These are phyloP conservation scores for Aspergillus glaucus DNA, from an alignment of 2,329 filamentous ascomycete genomes.

Conservation along the genomic window DNA sequence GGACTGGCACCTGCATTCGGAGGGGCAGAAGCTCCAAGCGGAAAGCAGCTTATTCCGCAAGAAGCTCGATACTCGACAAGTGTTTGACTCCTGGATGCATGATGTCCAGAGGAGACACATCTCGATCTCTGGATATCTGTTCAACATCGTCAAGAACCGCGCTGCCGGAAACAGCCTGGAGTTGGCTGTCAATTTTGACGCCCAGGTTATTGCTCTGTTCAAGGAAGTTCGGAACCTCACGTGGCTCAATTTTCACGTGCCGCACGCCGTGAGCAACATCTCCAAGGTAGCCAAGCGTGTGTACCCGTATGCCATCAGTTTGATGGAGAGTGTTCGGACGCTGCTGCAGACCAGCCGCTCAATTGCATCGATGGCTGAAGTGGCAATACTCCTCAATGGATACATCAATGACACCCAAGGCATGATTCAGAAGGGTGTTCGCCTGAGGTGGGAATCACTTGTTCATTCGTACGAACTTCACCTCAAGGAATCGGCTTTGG, in stretches of 20 bases:
- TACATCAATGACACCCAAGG: slow-evolving; percentile 86
- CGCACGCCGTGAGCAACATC: slow-evolving; percentile 88
- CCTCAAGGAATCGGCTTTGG: slow-evolving; percentile 57
- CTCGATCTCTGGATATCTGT: slow-evolving; percentile 84
- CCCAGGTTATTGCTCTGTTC: slow-evolving; percentile 94
- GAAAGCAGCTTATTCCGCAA: slow-evolving; percentile 92
- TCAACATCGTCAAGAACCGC: slow-evolving; percentile 80
- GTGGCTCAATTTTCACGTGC: slow-evolving; percentile 91
- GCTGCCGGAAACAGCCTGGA: slow-evolving; percentile 87
- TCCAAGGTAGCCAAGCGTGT: slow-evolving; percentile 98
- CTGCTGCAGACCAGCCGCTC: slow-evolving; percentile 80
- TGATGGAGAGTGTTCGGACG: slow-evolving; percentile 98
- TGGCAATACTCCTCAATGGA: slow-evolving; percentile 79
- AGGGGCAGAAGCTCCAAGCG: slow-evolving; percentile 86
- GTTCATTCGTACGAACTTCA: slow-evolving; percentile 94
- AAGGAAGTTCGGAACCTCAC: slow-evolving; percentile 95
- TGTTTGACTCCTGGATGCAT: slow-evolving; percentile 91
- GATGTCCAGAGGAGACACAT: slow-evolving; percentile 86
- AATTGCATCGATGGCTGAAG: slow-evolving; percentile 78
- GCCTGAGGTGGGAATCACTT: slow-evolving; percentile 94
- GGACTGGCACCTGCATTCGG: slow-evolving; percentile 89
- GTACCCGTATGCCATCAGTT: slow-evolving; percentile 92
- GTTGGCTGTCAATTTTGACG: slow-evolving; percentile 90
- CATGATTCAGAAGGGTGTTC: slow-evolving; percentile 78
- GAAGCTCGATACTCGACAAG: slow-evolving; percentile 87